A percentile compares a stretch with the other conserved stretches of the same genome.
These are phyloP conservation scores for Auriscalpium microsporum DNA, from an alignment of 768 basidiomycete species.

Conservation along the genomic window DNA sequence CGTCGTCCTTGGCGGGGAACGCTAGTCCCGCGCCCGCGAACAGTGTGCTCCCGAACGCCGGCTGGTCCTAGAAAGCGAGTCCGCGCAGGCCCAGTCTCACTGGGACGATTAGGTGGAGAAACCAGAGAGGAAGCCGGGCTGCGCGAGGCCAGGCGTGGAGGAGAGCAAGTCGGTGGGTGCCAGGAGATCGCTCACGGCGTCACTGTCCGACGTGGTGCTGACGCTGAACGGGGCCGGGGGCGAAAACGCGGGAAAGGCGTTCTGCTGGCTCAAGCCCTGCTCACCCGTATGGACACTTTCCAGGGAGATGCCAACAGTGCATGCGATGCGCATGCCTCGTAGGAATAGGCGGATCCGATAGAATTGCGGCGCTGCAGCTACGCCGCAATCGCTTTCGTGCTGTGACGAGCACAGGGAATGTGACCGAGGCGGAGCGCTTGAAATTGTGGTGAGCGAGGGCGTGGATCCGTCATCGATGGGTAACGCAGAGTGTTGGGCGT, in stretches of 20 bases:
- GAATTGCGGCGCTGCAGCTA: neutral
- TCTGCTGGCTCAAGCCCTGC: neutral
- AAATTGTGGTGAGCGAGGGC: slow-evolving; percentile 52
- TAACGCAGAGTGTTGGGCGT: slow-evolving; percentile 17
- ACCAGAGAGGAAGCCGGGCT: neutral
- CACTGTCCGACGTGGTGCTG: slow-evolving; percentile 2
- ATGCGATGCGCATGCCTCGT: neutral
- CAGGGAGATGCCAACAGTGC: neutral
- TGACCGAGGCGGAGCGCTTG: slow-evolving; percentile 50
- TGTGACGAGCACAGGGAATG: neutral
- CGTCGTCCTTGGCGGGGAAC: too few species aligned
- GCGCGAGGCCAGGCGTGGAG: neutral
- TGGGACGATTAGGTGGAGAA: slow-evolving; percentile 11
- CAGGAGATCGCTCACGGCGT: neutral
- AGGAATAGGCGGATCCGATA: neutral
- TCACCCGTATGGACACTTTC: neutral
- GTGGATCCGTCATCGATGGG: slow-evolving; percentile 8
- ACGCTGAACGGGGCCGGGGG: slow-evolving; percentile 13
- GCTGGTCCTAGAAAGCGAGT: neutral
- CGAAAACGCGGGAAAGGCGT: slow-evolving; percentile 6
- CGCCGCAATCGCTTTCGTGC: neutral
- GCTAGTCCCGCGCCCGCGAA: too few species aligned
- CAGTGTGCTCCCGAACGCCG: too few species aligned
- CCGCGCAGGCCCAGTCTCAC: slow-evolving; percentile 13
- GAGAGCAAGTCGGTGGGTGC: neutral